Conservation (phyloP, 257 asterid species). For the Salvia miltiorrhiza region DNA sequence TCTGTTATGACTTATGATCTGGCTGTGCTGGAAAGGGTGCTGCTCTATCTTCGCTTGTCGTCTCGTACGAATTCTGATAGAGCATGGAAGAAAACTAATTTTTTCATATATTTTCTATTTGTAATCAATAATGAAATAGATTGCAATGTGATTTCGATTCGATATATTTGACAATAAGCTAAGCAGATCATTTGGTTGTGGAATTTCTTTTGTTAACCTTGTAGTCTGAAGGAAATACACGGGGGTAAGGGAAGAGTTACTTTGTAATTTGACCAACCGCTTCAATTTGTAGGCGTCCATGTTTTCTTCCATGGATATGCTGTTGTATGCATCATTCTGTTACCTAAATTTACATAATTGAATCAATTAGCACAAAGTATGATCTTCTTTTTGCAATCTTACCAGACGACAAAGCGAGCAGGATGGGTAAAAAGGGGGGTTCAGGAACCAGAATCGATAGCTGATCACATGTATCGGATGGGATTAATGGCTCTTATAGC, state of each 20-base stretch:
- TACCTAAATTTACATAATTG: neutral
- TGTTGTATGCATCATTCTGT: neutral
- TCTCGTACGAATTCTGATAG: neutral
- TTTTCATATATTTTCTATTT: neutral
- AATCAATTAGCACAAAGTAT: neutral
- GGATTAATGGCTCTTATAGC: slow-evolving; percentile 90
- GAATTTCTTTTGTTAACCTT: neutral
- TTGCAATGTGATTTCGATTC: neutral
- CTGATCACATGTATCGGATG: slow-evolving; percentile 98
- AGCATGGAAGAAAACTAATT: neutral
- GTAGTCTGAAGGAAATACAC: neutral
- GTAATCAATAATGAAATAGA: neutral
- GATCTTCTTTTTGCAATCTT: neutral
- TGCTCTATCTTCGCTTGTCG: neutral
- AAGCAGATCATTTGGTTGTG: neutral
- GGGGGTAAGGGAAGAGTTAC: slow-evolving; percentile 10
- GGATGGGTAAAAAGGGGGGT: slow-evolving; percentile 79
- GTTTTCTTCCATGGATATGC: neutral
- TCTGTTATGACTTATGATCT: slow-evolving; percentile 13
- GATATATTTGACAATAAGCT: neutral
- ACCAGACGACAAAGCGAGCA: slow-evolving; percentile 78
- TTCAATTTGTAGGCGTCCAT: neutral
- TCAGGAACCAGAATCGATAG: slow-evolving; percentile 78
- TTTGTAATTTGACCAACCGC: neutral
- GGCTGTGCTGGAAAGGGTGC: neutral